phyloP scores from a whole-genome alignment of 1,284 basidiomycete species.

The Puccinia polysora region DNA sequence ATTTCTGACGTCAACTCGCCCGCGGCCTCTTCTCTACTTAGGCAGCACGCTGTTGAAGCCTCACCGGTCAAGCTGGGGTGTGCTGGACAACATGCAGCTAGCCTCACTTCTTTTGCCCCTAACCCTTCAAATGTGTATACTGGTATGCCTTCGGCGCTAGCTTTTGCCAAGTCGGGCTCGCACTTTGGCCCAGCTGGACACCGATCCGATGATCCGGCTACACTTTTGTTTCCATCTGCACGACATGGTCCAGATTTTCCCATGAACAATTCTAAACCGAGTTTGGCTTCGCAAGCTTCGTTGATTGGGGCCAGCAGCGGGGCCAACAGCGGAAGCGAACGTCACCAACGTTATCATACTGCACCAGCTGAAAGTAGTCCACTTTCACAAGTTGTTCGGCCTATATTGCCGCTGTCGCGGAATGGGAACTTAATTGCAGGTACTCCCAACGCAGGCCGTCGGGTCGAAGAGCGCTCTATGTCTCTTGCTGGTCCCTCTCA shows the following conservation, averaged over 20 bases:
- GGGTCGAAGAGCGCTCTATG: slow-evolving; percentile 15
- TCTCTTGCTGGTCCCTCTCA: slow-evolving; percentile 5
- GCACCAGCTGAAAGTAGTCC: slow-evolving; percentile 32
- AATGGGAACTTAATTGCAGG: not conserved
- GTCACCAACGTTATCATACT: slow-evolving; percentile 35
- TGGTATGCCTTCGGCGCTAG: slow-evolving; percentile 16
- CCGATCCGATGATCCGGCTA: not conserved
- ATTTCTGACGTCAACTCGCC: not conserved
- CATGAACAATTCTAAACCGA: not conserved
- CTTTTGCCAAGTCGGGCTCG: slow-evolving; percentile 14
- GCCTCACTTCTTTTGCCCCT: not conserved
- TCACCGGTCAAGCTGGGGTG: slow-evolving; percentile 3
- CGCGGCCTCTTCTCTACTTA: not conserved
- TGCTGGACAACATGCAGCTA: not conserved
- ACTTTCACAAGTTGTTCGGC: not conserved
- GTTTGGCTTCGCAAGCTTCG: not conserved
- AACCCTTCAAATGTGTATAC: slow-evolving; percentile 1
- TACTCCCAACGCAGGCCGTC: not conserved
- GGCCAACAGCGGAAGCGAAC: slow-evolving; percentile 6
- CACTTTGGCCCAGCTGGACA: not conserved
- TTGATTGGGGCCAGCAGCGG: not conserved
- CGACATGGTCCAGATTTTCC: not conserved
- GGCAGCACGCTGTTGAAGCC: not conserved
- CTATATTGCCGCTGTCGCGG: not conserved
- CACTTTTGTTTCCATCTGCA: slow-evolving; percentile 10